phyloP scores from a whole-genome alignment of 2,329 filamentous ascomycete genomes.

The Dryadomyces sulphureus region DNA sequence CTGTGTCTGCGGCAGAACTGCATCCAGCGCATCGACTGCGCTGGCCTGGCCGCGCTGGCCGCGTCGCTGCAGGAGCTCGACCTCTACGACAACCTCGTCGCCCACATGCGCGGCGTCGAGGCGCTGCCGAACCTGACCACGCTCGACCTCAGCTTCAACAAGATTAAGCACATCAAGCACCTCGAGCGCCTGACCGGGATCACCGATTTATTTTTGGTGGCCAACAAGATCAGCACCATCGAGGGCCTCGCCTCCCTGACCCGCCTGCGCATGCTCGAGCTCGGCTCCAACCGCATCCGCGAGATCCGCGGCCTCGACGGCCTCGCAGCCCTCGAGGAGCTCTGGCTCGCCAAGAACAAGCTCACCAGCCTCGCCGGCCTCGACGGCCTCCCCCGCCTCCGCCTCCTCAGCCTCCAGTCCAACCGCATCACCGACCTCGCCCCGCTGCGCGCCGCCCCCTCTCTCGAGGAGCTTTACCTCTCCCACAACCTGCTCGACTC shows the following conservation, averaged over 20 bases:
- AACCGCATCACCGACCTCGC: constrained; percentile 74
- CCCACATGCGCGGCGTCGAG: constrained; percentile 73
- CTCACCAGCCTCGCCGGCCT: constrained; percentile 20
- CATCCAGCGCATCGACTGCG: constrained; percentile 56
- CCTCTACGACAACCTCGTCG: constrained; percentile 90
- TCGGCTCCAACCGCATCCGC: constrained; percentile 83
- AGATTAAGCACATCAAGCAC: constrained; percentile 96
- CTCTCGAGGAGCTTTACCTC: constrained; percentile 66
- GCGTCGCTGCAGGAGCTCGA: constrained; percentile 69
- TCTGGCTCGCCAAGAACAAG: constrained; percentile 37
- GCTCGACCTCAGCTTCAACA: constrained; percentile 94
- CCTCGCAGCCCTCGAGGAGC: constrained; percentile 77
- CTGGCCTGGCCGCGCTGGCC: constrained; percentile 49
- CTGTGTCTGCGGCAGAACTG: constrained; percentile 88
- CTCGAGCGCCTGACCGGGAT: constrained; percentile 63
- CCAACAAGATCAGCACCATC: constrained; percentile 84
- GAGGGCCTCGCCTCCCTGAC: constrained; percentile 66
- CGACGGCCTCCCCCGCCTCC: constrained; percentile 56
- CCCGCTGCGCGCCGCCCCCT: constrained; percentile 44
- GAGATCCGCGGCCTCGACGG: constrained; percentile 87
- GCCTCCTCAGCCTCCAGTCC: constrained; percentile 85
- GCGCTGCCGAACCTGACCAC: constrained; percentile 58
- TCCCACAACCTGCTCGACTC: constrained; percentile 82
- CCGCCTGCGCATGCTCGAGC: constrained; percentile 68
- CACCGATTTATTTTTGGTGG: constrained; percentile 78